Evolutionary conservation across 257 asterid species (phyloP).

Genomic region (Galeopsis tetrahit): DNA sequence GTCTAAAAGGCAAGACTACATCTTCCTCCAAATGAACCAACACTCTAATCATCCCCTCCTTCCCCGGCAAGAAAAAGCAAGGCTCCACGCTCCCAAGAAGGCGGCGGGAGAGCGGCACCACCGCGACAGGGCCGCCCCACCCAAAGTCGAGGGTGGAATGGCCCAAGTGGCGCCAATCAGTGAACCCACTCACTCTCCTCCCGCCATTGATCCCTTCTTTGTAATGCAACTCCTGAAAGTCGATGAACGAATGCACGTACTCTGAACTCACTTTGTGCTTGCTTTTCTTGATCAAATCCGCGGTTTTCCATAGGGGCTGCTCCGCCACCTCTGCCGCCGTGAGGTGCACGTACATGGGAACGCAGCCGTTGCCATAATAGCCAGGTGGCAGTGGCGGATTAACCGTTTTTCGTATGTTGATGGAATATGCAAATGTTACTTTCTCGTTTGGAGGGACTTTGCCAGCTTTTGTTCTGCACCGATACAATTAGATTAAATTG

Average conservation of each 20-base stretch:
- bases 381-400: constrained; percentile 70
- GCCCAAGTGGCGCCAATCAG: constrained; percentile 96
- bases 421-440: constrained; percentile 71
- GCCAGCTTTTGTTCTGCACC: constrained; percentile 55
- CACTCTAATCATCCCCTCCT: constrained; percentile 52
- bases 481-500: too few relatives aligned
- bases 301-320: constrained; percentile 68
- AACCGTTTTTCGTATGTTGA: constrained; percentile 58
- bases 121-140: constrained; percentile 80
- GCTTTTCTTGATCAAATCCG: constrained; percentile 68
- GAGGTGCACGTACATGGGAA: constrained; percentile 73
- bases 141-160: constrained; percentile 88
- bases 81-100: constrained; percentile 79
- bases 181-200: constrained; percentile 70
- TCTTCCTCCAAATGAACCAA: constrained; percentile 68
- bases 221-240: constrained; percentile 75
- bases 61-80: constrained; percentile 73
- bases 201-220: constrained; percentile 65
- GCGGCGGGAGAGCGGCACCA: constrained; percentile 65
- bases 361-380: constrained; percentile 94
- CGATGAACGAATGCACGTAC: constrained; percentile 65
- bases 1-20: constrained; percentile 44
- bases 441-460: constrained; percentile 47
- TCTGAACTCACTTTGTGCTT: constrained; percentile 54
- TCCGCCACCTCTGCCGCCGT: constrained; percentile 53